Conservation (phyloP, 306 rosid genomes). For the Cucumis sativus region DNA sequence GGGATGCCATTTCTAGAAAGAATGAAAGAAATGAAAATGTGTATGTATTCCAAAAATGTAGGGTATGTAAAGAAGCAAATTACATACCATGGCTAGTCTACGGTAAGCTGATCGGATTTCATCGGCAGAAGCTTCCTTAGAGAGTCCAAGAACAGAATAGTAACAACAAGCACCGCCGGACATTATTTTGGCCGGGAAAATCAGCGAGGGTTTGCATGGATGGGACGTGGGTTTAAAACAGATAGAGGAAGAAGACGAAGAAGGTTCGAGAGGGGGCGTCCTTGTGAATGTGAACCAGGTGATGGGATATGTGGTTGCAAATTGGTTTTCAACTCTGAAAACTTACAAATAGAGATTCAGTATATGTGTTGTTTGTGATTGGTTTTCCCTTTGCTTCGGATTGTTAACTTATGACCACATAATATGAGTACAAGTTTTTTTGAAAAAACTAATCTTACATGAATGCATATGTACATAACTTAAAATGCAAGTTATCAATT, state of each 20-base stretch:
- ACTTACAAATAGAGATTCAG: no score
- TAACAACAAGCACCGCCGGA: neutral
- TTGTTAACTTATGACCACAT: neutral
- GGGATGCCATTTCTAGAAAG: neutral
- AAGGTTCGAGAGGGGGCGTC: neutral
- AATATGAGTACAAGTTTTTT: no score
- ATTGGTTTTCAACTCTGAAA: neutral
- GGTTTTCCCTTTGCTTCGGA: neutral
- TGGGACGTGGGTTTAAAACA: neutral
- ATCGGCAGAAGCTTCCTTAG: neutral
- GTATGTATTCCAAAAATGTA: neutral
- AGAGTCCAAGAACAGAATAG: neutral
- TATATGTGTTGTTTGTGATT: neutral
- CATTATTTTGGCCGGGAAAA: neutral
- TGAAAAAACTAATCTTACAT: no score
- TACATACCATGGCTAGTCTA: neutral
- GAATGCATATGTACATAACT: no score
- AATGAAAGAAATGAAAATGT: neutral
- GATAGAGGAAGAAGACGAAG: neutral
- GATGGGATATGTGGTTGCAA: neutral
- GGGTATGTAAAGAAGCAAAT: neutral
- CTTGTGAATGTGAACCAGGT: neutral
- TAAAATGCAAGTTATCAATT: no score
- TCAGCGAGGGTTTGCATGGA: neutral
- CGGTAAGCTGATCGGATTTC: neutral